Evolutionary conservation across 2,329 filamentous ascomycete genomes (phyloP), one percentile per base, ranked within the genome.

Genomic region (Acrodontium crateriforme): DNA sequence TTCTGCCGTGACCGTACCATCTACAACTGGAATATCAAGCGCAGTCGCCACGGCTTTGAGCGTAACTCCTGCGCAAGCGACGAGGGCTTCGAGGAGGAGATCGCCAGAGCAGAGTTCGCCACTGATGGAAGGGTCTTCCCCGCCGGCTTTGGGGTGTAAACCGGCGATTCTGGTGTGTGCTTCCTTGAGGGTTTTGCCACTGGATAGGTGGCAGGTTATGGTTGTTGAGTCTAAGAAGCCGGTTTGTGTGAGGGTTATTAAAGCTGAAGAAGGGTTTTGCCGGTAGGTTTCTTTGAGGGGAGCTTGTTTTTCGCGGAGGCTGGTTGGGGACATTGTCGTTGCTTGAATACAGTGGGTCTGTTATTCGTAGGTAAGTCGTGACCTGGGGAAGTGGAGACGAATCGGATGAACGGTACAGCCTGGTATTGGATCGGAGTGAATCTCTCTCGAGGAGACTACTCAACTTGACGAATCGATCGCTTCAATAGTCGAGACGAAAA

Each of bases 11-110:
- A 65, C 54, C 1, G 44, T 55, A 2, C 61, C 61, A 2, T 45
- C 45, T n/a, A 45, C 43, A 20, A 65, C 54, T 4, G 56, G 57
- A 8, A 65, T 55, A 1, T 47, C 50, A 27, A 65, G 45, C 2
- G 59, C 61, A 0, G 62, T 65, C 4, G 60, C 58, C 2, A 65
- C 62, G 7, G 62, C 62, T 37, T 63, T 63, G 15, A 65, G 47
- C n/a, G 62, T 65, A 3, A 65, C 61, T 14, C 62, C 62, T 2
- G 61, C 57, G 42, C 62, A 65, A 3, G 62, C 62, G 4, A 66
- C 62, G 2, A 65, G 50, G 0, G 60, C 60, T 31, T 65, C 62
- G 9, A 65, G 54, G 9, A 66, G 49, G 59, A 65, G 62, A 38
- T 65, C 60, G 9, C 62, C 61, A 1, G 53, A 58, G 49, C 62